Evolutionary conservation across 139 green algal species (phyloP), one percentile per base, ranked within the genome.

Genomic region (Asterochloris sp.): DNA sequence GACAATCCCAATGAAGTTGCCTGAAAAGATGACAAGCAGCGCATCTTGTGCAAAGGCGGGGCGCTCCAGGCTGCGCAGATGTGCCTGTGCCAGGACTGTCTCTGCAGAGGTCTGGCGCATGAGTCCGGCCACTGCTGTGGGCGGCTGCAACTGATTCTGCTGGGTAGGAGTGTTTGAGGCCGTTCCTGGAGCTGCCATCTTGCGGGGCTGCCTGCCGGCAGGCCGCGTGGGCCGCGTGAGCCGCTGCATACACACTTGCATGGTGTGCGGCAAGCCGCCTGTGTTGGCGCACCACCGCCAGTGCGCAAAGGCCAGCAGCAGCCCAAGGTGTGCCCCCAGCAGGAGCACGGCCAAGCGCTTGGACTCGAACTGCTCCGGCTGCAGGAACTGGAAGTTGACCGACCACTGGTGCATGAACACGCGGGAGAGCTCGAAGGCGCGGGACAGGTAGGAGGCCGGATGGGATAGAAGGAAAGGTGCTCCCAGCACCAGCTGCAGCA

Each of bases 311-410:
- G 83, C 67, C 60, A 86, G 82, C 11, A 98, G 89, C 12, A 92
- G 19, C 26, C 75, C 21, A 0, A 96, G 62, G 78, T 98, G 91
- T 4, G 84, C 28, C 24, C 38, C 76, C 23, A 98, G 82, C 54
- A 97, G 87, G 13, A 16, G 26, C 1, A 84, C 16, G 1, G 91
- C 92, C 64, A 96, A 87, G 14, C 60, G 54, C 38, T 77, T 83
- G 10, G 88, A 94, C 47, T 90, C 11, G 81, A 98, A 98, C 19
- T 87, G 29, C 10, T 82, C 60, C 76, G 96, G 88, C 0, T 91
- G 90, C 19, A 98, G 75, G 75, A 97, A 97, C 78, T 94, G 90
- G 62, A 93, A 93, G 85, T 98, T 98, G 21, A 98, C 94, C 26
- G 88, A 91, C 94, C 94, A 98, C 24, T 87, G 69, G 80, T 94